Conservation (phyloP, 306 rosid genomes). For the Carpinus viminea region DNA sequence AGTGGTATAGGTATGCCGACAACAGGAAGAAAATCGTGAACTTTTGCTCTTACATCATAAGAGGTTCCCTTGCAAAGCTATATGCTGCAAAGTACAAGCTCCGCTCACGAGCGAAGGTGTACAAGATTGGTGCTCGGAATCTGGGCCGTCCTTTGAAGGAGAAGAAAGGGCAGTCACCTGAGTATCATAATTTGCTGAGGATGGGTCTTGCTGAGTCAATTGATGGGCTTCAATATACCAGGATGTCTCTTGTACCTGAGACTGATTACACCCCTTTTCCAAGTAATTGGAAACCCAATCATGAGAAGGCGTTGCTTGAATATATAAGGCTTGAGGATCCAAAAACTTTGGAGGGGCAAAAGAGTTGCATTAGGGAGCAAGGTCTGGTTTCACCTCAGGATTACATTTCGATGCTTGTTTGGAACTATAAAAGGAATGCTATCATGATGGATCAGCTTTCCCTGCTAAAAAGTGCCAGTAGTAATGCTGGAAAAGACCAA, state of each 20-base stretch:
- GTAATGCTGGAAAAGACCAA: conserved; percentile 31
- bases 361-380: conserved; percentile 56
- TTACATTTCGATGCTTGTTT: conserved; percentile 92
- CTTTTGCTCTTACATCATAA: conserved; percentile 82
- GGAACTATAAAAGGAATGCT: conserved; percentile 89
- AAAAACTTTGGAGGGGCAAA: conserved; percentile 71
- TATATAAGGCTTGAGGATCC: conserved; percentile 82
- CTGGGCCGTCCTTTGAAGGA: conserved; percentile 91
- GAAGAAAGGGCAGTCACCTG: conserved; percentile 91
- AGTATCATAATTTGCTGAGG: conserved; percentile 86
- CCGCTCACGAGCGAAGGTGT: conserved; percentile 92
- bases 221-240: conserved; percentile 88
- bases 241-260: conserved; percentile 92
- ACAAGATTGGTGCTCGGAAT: conserved; percentile 86
- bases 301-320: conserved; percentile 82
- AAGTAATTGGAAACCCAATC: conserved; percentile 83
- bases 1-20: conserved; percentile 96
- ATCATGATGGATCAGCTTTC: conserved; percentile 56
- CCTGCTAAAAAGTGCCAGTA: conserved; percentile 28
- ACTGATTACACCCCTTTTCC: conserved; percentile 90
- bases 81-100: conserved; percentile 98
- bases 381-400: conserved; percentile 95
- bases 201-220: conserved; percentile 97
- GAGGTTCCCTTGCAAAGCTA: conserved; percentile 97
- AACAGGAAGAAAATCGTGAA: conserved; percentile 87